These are phyloP conservation scores for Penicillium manginii DNA, from an alignment of 495 filamentous ascomycete species.

Conservation along the genomic window DNA sequence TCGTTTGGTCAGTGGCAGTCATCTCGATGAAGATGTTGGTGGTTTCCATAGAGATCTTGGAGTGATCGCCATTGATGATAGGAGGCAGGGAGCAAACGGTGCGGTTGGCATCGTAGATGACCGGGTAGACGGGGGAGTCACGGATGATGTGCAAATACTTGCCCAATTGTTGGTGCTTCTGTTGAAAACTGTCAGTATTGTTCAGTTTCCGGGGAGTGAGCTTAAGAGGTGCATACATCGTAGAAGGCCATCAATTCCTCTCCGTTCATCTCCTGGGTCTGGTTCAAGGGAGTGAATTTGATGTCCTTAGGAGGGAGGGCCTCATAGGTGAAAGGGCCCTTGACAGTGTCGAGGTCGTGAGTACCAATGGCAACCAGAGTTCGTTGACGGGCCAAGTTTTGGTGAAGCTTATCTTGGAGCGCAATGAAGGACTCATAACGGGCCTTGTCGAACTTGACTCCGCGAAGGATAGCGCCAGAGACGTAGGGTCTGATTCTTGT, in stretches of 20 bases:
- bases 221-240: constrained; percentile 54
- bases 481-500: constrained; percentile 81
- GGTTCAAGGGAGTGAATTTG: constrained; percentile 87
- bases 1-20: constrained; percentile 95
- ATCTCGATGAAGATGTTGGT: constrained; percentile 96
- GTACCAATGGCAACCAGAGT: constrained; percentile 96
- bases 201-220: neutral
- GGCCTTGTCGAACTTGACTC: constrained; percentile 87
- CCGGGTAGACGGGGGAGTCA: constrained; percentile 93
- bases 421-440: constrained; percentile 97
- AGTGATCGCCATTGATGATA: constrained; percentile 96
- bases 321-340: constrained; percentile 97
- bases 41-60: constrained; percentile 89
- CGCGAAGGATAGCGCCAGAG: constrained; percentile 83
- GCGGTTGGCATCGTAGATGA: constrained; percentile 87
- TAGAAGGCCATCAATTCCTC: constrained; percentile 94
- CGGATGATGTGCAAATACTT: constrained; percentile 89
- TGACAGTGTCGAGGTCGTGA: constrained; percentile 90
- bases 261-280: constrained; percentile 83
- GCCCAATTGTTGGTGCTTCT: constrained; percentile 82
- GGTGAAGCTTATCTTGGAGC: constrained; percentile 96
- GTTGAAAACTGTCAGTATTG: constrained; percentile 6
- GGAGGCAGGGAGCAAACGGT: constrained; percentile 92
- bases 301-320: constrained; percentile 91
- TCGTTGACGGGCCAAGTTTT: constrained; percentile 90